phyloP scores from a whole-genome alignment of 768 basidiomycete genomes.

The Boletus eberwhitei region DNA sequence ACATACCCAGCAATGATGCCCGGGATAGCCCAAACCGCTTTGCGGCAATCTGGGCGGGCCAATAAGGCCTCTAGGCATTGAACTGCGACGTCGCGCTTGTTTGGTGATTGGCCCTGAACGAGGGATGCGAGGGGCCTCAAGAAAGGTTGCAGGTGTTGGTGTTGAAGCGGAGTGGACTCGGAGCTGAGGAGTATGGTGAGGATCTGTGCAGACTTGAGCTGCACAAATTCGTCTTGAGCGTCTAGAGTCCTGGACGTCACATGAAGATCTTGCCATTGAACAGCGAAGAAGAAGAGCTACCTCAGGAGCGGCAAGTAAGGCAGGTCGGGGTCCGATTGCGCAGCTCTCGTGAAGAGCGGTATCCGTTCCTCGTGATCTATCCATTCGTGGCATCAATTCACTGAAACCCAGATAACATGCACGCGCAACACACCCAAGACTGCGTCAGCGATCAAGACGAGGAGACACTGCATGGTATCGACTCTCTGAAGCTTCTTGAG shows the following conservation, averaged over 20 bases:
- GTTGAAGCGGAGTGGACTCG: constrained; percentile 46
- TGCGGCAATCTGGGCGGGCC: constrained; percentile 74
- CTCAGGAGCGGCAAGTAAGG: constrained; percentile 78
- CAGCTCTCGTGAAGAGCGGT: constrained; percentile 62
- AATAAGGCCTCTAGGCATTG: constrained; percentile 87
- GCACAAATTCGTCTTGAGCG: constrained; percentile 91
- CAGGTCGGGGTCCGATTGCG: constrained; percentile 68
- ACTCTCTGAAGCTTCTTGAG: constrained; percentile 82
- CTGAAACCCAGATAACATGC: not conserved
- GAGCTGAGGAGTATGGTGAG: constrained; percentile 78
- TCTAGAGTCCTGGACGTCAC: constrained; percentile 60
- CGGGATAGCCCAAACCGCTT: constrained; percentile 75
- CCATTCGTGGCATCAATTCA: not conserved
- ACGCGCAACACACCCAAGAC: constrained; percentile 57
- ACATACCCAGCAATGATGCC: constrained; percentile 66
- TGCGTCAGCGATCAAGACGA: constrained; percentile 87
- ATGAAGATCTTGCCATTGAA: constrained; percentile 3
- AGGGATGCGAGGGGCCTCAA: constrained; percentile 56
- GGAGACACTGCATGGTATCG: constrained; percentile 84
- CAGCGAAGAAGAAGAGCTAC: constrained; percentile 35
- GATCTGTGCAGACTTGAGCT: constrained; percentile 85
- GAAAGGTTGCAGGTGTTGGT: constrained; percentile 57
- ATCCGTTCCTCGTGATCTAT: constrained; percentile 87
- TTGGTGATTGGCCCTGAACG: constrained; percentile 54
- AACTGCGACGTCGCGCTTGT: constrained; percentile 85